Evolutionary conservation across 257 asterid species (phyloP), one percentile per base, ranked within the genome.

Genomic region (Petunia secreta): DNA sequence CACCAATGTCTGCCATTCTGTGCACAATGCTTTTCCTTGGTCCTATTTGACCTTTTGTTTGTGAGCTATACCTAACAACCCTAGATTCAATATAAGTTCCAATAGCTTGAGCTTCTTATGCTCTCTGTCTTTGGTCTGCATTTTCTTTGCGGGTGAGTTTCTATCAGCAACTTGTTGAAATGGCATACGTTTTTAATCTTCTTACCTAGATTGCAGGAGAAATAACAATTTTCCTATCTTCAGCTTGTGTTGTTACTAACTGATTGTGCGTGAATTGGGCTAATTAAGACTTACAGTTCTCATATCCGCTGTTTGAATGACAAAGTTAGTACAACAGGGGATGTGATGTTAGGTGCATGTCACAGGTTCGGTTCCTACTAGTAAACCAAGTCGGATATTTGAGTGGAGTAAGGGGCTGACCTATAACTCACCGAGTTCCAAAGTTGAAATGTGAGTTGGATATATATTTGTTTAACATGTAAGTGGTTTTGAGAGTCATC

Each of bases 161-260:
- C 25, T 53, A 25, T 43, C 3, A 54, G 59, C 43, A 69, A 69
- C 9, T 41, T 69, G 77, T 46, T 69, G 59, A 1, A 41, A 46
- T 55, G 25, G 16, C 7, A 37, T 25, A 9, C 5, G 68, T 0
- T 46, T 65, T 44, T 46, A 4, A 46, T 16, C 57, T 25, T 2
- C 1, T 69, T 69, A 8, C 59, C 57, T 69, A 69, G 59, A 69
- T 69, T 69, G 46, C 41, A 69, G 77, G 77, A 46, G 77, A 46
- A 46, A 69, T 25, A 63, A 69, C 77, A 34, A n/a, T 10, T 25
- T 69, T 46, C 77, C 43, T 0, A 3, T 67, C 39, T 67, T 43
- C 2, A 41, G 52, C 75, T 67, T 67, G 38, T 50, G 43, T 67
- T 67, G 25, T 25, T 67, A 41, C 55, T 15, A 43, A 37, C 75